Conservation (phyloP, 176 grass and related monocot species). For the Carex myosuroides region DNA sequence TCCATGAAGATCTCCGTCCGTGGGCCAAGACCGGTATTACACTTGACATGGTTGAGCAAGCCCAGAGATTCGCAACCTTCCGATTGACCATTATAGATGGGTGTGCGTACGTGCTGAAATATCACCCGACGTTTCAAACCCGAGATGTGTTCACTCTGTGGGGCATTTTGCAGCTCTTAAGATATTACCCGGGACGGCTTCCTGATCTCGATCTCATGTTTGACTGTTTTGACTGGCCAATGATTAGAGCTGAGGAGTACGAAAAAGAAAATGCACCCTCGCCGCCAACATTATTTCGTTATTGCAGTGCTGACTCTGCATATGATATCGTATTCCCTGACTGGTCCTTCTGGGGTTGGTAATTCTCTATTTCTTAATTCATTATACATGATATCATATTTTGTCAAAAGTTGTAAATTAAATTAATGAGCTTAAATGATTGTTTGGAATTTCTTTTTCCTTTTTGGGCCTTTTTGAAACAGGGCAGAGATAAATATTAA, state of each 20-base stretch:
- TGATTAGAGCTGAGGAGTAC: slow-evolving; percentile 39
- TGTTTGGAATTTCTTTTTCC: background rate
- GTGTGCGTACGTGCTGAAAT: slow-evolving; percentile 41
- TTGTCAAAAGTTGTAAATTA: background rate
- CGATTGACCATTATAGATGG: slow-evolving; percentile 50
- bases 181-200: slow-evolving; percentile 57
- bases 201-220: slow-evolving; percentile 98
- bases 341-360: slow-evolving; percentile 99
- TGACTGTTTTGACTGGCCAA: slow-evolving; percentile 71
- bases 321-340: slow-evolving; percentile 81
- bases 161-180: slow-evolving; percentile 84
- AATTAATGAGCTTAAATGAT: background rate
- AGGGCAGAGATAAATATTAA: slow-evolving; percentile 97
- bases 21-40: slow-evolving; percentile 70
- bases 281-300: slow-evolving; percentile 59
- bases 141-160: slow-evolving; percentile 77
- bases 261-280: slow-evolving; percentile 22
- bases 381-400: background rate
- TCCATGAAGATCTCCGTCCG: slow-evolving; percentile 86
- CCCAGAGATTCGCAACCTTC: slow-evolving; percentile 53
- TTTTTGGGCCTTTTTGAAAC: background rate
- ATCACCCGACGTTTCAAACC: slow-evolving; percentile 51
- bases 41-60: slow-evolving; percentile 42
- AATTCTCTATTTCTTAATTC: slow-evolving; percentile 30
- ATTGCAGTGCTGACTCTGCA: slow-evolving; percentile 58